These are phyloP conservation scores for Kodamaea derodonti DNA, from an alignment of 1,139 yeast species.

Conservation along the genomic window DNA sequence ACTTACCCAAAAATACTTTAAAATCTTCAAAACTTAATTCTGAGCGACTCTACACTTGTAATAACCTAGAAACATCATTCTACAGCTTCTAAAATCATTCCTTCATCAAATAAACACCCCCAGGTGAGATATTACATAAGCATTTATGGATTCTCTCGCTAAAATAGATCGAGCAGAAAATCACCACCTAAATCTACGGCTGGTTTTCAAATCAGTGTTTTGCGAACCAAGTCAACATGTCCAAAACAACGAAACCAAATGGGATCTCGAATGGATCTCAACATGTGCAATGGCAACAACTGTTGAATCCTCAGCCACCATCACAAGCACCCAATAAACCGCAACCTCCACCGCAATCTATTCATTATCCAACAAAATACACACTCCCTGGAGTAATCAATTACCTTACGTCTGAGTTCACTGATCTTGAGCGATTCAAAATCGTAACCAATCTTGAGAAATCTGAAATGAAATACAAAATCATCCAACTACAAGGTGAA, in stretches of 20 bases:
- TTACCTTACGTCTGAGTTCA: constrained; percentile 57
- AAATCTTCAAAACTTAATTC: no score
- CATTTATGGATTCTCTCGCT: no score
- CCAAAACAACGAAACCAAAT: constrained; percentile 4
- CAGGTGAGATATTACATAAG: no score
- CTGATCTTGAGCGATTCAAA: constrained; percentile 54
- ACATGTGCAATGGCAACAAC: constrained; percentile 12
- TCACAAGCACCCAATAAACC: background rate
- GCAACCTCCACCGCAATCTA: background rate
- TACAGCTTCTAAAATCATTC: no score
- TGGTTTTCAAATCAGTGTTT: no score
- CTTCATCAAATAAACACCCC: no score
- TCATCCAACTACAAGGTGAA: constrained; percentile 54
- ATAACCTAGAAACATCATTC: no score
- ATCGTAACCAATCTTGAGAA: constrained; percentile 55
- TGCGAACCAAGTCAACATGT: background rate
- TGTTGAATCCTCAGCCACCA: constrained; percentile 4
- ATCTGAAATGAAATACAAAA: constrained; percentile 53
- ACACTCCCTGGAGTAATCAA: constrained; percentile 65
- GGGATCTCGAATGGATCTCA: constrained; percentile 1
- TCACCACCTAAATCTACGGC: no score
- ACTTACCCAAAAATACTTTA: no score
- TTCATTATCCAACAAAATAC: constrained; percentile 27
- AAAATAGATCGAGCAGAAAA: no score
- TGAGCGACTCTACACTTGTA: no score